Base-by-base conservation (phyloP, 2,329 filamentous ascomycete species). In the Cladosporium colombiae region DNA sequence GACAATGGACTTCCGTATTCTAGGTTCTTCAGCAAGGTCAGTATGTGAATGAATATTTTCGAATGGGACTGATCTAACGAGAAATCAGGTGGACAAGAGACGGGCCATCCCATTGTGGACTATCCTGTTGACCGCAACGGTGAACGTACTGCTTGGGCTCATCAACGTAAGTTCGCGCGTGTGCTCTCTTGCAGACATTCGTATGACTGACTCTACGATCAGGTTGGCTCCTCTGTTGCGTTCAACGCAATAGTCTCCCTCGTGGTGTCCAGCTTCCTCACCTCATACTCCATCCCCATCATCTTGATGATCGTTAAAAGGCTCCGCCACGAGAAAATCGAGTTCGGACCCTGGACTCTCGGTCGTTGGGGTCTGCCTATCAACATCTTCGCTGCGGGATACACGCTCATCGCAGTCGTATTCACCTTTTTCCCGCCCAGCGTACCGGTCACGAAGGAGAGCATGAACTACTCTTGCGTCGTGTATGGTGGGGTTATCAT, bases 1-100 rank as follows among this genome's bases (percentile, higher is more conserved):
- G 78, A 79, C 61, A 67, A 49, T 10, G 67, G 65, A 16, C 44
- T 68, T 16, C 67, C 67, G 33, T 29, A 52, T 61, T 70, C 73
- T 11, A 16, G 56, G 2, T 64, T 23, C 21, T 31, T 72, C 23
- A 44, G 65, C 40, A 62, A 68, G 23, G 68, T 72, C 23, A 46
- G 40, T 46, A 0, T 5, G n/a, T 5, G 7, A 21, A 6, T 7
- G 29, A 10, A 31, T 10, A 8, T 31, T 31, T 8, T 31, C 29
- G 29, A 31, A 10, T 31, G 7, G 6, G 10, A 31, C 10, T 31
- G 5, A 8, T 31, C 29, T 31, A 31, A 31, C 29, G 10, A 31
- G 29, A 31, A 31, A 8, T 31, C n/a, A 46, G 40, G 40, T 46
- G n/a, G 40, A 46, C 2, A 46, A 46, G 8, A 46, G n/a, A 11